These are phyloP conservation scores for Hypericum androsaemum DNA, from an alignment of 345 rosid species.

Conservation along the genomic window DNA sequence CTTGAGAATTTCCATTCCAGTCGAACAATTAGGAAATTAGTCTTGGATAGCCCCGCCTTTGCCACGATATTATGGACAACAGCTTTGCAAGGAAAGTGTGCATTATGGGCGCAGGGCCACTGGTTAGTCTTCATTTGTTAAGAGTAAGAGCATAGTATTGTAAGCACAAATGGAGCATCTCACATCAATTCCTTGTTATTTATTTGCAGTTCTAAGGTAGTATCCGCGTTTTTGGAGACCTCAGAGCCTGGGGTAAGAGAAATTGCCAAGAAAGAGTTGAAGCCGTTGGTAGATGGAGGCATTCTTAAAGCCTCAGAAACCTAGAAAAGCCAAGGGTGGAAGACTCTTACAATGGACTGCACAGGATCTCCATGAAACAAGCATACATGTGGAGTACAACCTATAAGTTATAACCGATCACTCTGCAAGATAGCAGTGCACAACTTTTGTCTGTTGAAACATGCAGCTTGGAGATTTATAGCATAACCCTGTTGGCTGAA, in stretches of 20 bases:
- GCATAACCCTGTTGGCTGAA: no score
- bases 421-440: no score
- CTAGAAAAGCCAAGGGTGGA: slow-evolving; percentile 24
- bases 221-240: slow-evolving; percentile 61
- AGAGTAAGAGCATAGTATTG: neutral
- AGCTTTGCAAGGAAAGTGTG: slow-evolving; percentile 61
- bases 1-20: slow-evolving; percentile 80
- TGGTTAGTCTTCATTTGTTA: slow-evolving; percentile 34
- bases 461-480: no score
- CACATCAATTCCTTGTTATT: slow-evolving; percentile 7
- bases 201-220: slow-evolving; percentile 60
- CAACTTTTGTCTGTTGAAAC: no score
- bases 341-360: no score
- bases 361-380: no score
- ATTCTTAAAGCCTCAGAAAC: slow-evolving; percentile 38
- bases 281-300: slow-evolving; percentile 54
- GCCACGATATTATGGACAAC: slow-evolving; percentile 60
- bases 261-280: slow-evolving; percentile 52
- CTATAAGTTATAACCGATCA: no score
- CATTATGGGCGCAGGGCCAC: slow-evolving; percentile 72
- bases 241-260: slow-evolving; percentile 34
- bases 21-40: slow-evolving; percentile 65
- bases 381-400: no score
- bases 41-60: slow-evolving; percentile 55
- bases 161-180: slow-evolving; percentile 2